Percentiles rank a stretch among this genome's conserved stretches.
Evolutionary conservation across 345 rosid species (phyloP).

Genomic region (Arabidopsis thaliana): DNA sequence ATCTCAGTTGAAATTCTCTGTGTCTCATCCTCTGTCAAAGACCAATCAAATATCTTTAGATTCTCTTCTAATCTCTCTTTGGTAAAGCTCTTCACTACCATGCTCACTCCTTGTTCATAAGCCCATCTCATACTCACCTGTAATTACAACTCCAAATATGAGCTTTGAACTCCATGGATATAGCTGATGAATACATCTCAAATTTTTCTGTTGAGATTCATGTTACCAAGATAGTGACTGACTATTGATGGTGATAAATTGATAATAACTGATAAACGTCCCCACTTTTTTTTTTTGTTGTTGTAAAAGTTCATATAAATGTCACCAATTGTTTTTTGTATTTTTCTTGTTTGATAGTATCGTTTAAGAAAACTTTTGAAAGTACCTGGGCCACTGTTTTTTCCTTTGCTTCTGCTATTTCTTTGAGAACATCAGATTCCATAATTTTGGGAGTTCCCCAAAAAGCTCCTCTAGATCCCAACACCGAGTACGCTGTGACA

Average conservation of each 20-base stretch:
- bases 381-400: conserved; percentile 81
- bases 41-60: conserved; percentile 64
- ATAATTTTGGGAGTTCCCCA: conserved; percentile 74
- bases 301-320: no score
- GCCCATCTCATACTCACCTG: conserved; percentile 76
- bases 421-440: conserved; percentile 66
- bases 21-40: conserved; percentile 52
- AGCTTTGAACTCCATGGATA: background rate
- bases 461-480: conserved; percentile 66
- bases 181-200: no score
- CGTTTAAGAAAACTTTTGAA: background rate
- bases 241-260: no score
- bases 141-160: background rate
- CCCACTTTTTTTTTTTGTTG: no score
- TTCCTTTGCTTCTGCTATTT: conserved; percentile 65
- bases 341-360: background rate
- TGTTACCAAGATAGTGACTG: no score
- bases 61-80: conserved; percentile 63
- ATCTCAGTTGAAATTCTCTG: conserved; percentile 49
- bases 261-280: no score
- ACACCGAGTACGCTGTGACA: conserved; percentile 64
- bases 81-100: conserved; percentile 65
- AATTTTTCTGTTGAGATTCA: no score
- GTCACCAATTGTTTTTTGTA: background rate
- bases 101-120: conserved; percentile 55